Base-by-base conservation (phyloP, 306 rosid genomes). In the Citrullus amarus region DNA sequence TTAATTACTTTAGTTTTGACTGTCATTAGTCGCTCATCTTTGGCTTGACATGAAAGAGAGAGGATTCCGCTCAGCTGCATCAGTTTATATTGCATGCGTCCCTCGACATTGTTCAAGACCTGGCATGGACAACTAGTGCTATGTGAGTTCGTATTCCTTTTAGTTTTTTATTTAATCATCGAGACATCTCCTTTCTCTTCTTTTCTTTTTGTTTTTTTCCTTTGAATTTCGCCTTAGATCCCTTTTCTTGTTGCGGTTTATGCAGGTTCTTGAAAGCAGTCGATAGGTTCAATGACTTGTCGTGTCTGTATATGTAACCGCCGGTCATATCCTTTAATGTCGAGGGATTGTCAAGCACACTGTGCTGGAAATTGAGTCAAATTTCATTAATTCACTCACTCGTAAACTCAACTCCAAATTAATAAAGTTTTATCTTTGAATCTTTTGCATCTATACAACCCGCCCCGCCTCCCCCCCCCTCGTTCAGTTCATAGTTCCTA, bases 111-210 rank as follows among this genome's bases (percentile, higher is more conserved):
- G 98, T 95, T 72, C 98, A 95, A 87, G 98, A 95, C 88, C 90
- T 92, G 82, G 98, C 98, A 17, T 92, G 98, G 98, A 92, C 98
- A 76, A 95, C 98, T 34, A 95, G 97, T 78, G 96, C 98, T 63
- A 95, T 95, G 98, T 95, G 77, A 87, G 89, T 88, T 76, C 14
- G 57, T 11, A 51, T 18, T 76, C 38, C 53, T 81, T 36, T 2
- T 6, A 32, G 9, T 50, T 50, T 30, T 53, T 36, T 28, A 7
- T 28, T 32, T 28, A 15, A 28, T 74, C 62, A 51, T 25, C 30
- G 16, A 54, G 17, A 28, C 30, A 34, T 15, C 46, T 56, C 10
- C 11, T 17, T 30, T 18, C 3, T 39, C 32, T 32, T 56, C 9
- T 43, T 9, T 43, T 8, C 5, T 51, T 51, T 51, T 51, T 51